These are phyloP conservation scores for Boeremia lycopersici DNA, from an alignment of 2,329 filamentous ascomycete species.

Conservation along the genomic window DNA sequence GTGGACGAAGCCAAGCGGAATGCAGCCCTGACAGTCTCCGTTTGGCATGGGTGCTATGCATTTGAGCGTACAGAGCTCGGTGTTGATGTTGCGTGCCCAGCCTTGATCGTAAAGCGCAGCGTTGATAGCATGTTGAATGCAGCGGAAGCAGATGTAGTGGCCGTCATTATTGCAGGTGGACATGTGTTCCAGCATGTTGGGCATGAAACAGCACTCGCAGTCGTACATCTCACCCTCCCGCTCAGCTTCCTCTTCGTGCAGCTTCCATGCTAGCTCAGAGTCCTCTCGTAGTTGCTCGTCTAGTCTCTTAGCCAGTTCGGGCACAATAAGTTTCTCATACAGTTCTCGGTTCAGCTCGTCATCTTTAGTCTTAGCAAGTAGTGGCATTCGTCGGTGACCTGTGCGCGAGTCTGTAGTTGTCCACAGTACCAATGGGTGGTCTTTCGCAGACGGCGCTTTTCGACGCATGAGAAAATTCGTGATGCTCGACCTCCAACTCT, in stretches of 20 bases:
- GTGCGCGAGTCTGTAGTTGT: constrained; percentile 62
- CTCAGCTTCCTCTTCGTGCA: constrained; percentile 58
- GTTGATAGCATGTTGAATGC: constrained; percentile 79
- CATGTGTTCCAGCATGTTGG: constrained; percentile 74
- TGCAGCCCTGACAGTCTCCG: constrained; percentile 69
- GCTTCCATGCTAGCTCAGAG: constrained; percentile 48
- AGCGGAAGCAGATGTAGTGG: constrained; percentile 80
- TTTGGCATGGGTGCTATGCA: constrained; percentile 77
- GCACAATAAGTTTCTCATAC: constrained; percentile 51
- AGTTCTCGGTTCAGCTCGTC: constrained; percentile 60
- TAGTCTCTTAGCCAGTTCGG: constrained; percentile 48
- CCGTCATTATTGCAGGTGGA: constrained; percentile 71
- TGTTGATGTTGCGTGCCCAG: constrained; percentile 81
- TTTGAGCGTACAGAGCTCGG: constrained; percentile 72
- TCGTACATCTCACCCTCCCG: constrained; percentile 61
- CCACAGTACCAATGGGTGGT: constrained; percentile 66
- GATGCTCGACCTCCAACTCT: constrained; percentile 78
- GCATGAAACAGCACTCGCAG: constrained; percentile 79
- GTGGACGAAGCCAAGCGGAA: constrained; percentile 71
- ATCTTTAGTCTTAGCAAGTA: constrained; percentile 69
- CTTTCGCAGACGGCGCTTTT: constrained; percentile 61
- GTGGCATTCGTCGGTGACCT: constrained; percentile 63
- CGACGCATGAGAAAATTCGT: constrained; percentile 72
- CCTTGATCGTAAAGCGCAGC: constrained; percentile 94
- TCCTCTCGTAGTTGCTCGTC: constrained; percentile 50